phyloP scores from a whole-genome alignment of 495 filamentous ascomycete species.

The Trichoderma erinaceum region DNA sequence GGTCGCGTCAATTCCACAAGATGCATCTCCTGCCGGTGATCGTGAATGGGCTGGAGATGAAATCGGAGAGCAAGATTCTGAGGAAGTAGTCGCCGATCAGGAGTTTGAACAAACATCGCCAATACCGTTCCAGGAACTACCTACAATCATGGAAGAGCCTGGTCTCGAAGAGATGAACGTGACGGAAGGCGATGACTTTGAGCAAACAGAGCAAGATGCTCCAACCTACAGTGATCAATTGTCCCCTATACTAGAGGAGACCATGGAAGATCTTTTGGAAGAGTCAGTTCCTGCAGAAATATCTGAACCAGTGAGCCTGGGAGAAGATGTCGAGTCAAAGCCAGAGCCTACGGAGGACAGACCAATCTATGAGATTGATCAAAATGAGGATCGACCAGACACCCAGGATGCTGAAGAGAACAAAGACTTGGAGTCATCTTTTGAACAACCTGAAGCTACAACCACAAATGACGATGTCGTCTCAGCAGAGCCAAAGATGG shows the following conservation, averaged over 20 bases:
- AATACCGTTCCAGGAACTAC: background rate
- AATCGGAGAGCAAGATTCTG: background rate
- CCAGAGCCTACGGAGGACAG: background rate
- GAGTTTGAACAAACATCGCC: background rate
- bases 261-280: background rate
- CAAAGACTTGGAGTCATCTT: background rate
- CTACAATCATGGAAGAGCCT: slow-evolving; percentile 11
- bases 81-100: background rate
- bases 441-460: background rate
- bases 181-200: background rate
- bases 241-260: background rate
- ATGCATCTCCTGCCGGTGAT: background rate
- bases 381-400: background rate
- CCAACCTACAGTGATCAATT: background rate
- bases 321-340: background rate
- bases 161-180: background rate
- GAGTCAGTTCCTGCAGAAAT: slow-evolving; percentile 1
- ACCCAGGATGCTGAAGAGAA: no score
- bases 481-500: background rate
- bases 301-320: slow-evolving; percentile 9
- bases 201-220: background rate
- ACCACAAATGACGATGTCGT: background rate
- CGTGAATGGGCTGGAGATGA: background rate
- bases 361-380: background rate
- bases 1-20: background rate